A percentile compares a stretch with the other conserved stretches of the same genome.
Evolutionary conservation across 345 rosid species (phyloP).

Genomic region (Odontarrhena argentea): DNA sequence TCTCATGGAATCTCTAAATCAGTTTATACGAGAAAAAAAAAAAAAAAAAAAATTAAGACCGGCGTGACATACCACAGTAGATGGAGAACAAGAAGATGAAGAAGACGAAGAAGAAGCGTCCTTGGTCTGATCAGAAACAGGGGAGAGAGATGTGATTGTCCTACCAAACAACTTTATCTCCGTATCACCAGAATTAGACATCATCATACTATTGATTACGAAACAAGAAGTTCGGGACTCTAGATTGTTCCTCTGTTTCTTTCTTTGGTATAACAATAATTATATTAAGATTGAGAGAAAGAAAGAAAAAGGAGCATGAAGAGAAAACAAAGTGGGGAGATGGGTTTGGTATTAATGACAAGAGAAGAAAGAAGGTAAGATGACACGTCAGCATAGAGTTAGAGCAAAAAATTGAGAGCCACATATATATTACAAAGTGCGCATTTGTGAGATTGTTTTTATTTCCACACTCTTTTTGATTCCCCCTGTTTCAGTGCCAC

Average conservation of each 20-base stretch:
- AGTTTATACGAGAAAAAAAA: background rate
- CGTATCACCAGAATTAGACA: slow-evolving; percentile 38
- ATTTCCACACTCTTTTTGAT: slow-evolving; percentile 42
- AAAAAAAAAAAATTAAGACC: background rate
- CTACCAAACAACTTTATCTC: slow-evolving; percentile 43
- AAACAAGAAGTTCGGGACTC: background rate
- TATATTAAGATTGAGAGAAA: background rate
- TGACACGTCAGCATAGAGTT: slow-evolving; percentile 22
- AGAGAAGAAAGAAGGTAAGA: slow-evolving; percentile 21
- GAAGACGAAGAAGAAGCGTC: slow-evolving; percentile 29
- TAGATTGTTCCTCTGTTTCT: slow-evolving; percentile 12
- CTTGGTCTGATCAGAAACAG: slow-evolving; percentile 32
- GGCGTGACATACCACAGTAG: slow-evolving; percentile 8
- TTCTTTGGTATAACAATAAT: background rate
- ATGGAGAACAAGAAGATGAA: slow-evolving; percentile 33
- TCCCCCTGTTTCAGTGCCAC: slow-evolving; percentile 32
- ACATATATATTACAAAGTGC: slow-evolving; percentile 33
- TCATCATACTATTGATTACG: background rate
- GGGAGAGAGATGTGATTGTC: slow-evolving; percentile 29
- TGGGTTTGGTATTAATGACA: slow-evolving; percentile 38
- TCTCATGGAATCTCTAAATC: background rate
- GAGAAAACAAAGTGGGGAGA: slow-evolving; percentile 25
- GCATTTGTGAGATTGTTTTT: slow-evolving; percentile 27
- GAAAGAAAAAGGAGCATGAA: slow-evolving; percentile 19
- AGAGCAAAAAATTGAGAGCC: slow-evolving; percentile 30